phyloP scores from a whole-genome alignment of 192 early-diverging fungal genomes.

The Coemansia furcata region DNA sequence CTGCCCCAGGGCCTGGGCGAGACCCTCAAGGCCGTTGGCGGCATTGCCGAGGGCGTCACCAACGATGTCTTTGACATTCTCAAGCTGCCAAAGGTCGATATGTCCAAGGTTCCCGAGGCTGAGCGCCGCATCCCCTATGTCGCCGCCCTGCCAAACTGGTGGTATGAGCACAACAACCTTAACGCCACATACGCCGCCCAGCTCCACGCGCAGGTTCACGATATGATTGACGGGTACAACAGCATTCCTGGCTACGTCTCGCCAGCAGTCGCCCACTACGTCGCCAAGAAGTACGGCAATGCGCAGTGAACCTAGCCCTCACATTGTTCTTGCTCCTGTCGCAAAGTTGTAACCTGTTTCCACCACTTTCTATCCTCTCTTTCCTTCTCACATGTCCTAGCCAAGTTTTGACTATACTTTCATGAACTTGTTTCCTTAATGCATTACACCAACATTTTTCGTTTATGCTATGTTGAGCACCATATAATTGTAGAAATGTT shows the following conservation, averaged over 20 bases:
- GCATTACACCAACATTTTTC: neutral
- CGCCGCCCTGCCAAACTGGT: slow-evolving; percentile 37
- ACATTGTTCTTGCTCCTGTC: neutral
- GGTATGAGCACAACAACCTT: slow-evolving; percentile 48
- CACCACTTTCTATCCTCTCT: neutral
- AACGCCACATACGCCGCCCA: slow-evolving; percentile 47
- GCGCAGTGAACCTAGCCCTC: neutral
- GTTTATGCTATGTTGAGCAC: neutral
- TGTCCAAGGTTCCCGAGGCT: slow-evolving; percentile 41
- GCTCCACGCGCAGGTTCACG: slow-evolving; percentile 43
- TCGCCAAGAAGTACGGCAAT: slow-evolving; percentile 44
- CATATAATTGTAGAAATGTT: neutral
- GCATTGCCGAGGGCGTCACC: slow-evolving; percentile 33
- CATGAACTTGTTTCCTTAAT: neutral
- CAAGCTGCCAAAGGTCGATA: slow-evolving; percentile 45
- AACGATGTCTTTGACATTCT: slow-evolving; percentile 46
- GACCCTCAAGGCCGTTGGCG: slow-evolving; percentile 49
- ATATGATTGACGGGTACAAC: slow-evolving; percentile 52
- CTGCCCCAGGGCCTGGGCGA: slow-evolving; percentile 42
- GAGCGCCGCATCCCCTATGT: slow-evolving; percentile 50
- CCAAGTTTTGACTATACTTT: slow-evolving; percentile 1
- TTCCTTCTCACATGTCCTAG: neutral
- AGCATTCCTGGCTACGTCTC: slow-evolving; percentile 48
- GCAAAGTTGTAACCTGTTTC: slow-evolving; percentile 4
- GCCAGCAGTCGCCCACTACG: slow-evolving; percentile 46